A percentile compares a stretch with the other conserved stretches of the same genome.
These are phyloP conservation scores for Pontederia crassipes DNA, from an alignment of 176 grass and related monocot genomes.

Conservation along the genomic window DNA sequence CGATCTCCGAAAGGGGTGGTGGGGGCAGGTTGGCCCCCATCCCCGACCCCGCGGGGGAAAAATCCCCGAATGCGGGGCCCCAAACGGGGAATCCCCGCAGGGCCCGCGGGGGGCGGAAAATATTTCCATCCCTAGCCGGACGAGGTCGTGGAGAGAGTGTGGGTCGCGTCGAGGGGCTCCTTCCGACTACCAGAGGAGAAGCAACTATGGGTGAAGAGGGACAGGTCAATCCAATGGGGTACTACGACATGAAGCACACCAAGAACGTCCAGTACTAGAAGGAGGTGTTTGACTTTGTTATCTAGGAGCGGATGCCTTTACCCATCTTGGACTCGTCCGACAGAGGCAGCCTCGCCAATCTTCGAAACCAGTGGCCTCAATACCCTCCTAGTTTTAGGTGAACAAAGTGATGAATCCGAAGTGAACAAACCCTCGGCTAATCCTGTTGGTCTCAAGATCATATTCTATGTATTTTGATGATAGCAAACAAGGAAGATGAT, in stretches of 20 bases:
- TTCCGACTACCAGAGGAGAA: constrained; percentile 38
- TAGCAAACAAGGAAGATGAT: too few relatives aligned
- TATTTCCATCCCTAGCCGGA: too few relatives aligned
- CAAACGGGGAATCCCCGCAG: too few relatives aligned
- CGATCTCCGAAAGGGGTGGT: too few relatives aligned
- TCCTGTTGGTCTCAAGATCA: too few relatives aligned
- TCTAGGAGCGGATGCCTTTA: constrained; percentile 1
- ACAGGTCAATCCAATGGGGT: constrained; percentile 48
- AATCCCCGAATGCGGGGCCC: too few relatives aligned
- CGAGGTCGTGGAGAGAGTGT: constrained; percentile 24
- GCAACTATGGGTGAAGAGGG: constrained; percentile 33
- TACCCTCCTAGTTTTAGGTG: constrained; percentile 47
- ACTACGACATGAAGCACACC: constrained; percentile 76
- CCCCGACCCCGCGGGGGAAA: too few relatives aligned
- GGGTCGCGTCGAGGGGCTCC: constrained; percentile 35
- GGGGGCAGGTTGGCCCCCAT: too few relatives aligned
- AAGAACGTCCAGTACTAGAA: constrained; percentile 97
- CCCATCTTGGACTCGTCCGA: neutral
- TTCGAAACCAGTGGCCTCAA: constrained; percentile 62
- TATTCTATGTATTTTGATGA: too few relatives aligned
- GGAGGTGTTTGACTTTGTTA: constrained; percentile 72
- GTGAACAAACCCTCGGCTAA: too few relatives aligned
- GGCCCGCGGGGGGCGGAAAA: too few relatives aligned
- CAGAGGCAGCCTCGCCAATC: constrained; percentile 25
- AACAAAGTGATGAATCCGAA: neutral